phyloP scores from a whole-genome alignment of 345 rosid species.

The Gossypium australe region DNA sequence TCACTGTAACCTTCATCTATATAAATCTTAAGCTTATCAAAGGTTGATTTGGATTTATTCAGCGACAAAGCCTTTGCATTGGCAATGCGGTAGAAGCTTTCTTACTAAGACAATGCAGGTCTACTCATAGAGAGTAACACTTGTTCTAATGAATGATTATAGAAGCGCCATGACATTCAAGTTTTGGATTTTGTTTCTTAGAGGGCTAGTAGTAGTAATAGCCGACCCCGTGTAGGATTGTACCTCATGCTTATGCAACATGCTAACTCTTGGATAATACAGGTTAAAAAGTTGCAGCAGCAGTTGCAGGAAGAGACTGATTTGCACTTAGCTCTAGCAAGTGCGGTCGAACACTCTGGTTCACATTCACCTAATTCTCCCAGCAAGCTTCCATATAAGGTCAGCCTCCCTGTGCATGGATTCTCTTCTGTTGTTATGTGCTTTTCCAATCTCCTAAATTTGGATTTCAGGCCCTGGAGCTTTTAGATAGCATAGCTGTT shows the following conservation, averaged over 20 bases:
- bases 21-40: not conserved
- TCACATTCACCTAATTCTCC: constrained; percentile 48
- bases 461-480: constrained; percentile 60
- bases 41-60: not conserved
- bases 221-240: not conserved
- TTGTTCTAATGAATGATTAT: not conserved
- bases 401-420: constrained; percentile 20
- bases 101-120: not conserved
- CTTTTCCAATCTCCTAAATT: constrained; percentile 6
- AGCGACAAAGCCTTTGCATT: not conserved
- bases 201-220: not conserved
- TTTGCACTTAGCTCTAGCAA: constrained; percentile 57
- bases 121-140: not conserved
- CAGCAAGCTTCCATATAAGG: constrained; percentile 65
- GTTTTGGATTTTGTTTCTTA: not conserved
- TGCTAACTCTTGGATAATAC: constrained; percentile 19
- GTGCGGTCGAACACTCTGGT: constrained; percentile 58
- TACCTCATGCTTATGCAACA: constrained; percentile 3
- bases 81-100: not conserved
- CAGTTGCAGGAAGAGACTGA: constrained; percentile 72
- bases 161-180: not conserved
- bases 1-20: not conserved
- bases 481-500: constrained; percentile 63
- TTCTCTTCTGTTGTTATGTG: constrained; percentile 3
- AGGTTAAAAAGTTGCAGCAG: constrained; percentile 66